Percentiles rank a stretch among this genome's conserved stretches.
Evolutionary conservation across 805 yeast species (phyloP).

Genomic region (Spathaspora gorwiae): DNA sequence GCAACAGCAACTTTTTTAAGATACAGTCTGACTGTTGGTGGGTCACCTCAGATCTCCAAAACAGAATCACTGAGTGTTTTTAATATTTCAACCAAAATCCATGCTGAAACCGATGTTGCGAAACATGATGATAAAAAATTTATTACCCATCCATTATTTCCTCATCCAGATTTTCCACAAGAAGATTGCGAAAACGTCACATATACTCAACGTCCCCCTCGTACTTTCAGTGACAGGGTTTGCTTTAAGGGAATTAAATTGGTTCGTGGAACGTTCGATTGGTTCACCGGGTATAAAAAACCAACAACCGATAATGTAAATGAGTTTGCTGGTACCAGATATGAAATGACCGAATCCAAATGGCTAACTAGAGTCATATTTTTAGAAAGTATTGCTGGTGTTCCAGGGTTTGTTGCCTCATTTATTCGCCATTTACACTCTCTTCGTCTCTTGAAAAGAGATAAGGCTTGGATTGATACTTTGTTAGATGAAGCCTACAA

Average conservation of each 20-base stretch:
- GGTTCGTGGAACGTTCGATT: constrained; percentile 52
- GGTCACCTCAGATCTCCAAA: not conserved
- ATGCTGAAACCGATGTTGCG: constrained; percentile 14
- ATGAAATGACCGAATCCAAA: constrained; percentile 54
- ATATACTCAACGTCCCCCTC: constrained; percentile 50
- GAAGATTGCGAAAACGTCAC: constrained; percentile 35
- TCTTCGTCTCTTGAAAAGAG: constrained; percentile 56
- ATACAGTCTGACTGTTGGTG: not conserved
- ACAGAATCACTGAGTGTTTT: constrained; percentile 8
- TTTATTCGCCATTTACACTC: constrained; percentile 67
- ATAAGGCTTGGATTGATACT: constrained; percentile 73
- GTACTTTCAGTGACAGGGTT: constrained; percentile 43
- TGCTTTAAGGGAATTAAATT: constrained; percentile 45
- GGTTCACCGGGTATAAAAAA: constrained; percentile 61
- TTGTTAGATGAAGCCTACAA: constrained; percentile 72
- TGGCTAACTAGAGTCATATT: constrained; percentile 64
- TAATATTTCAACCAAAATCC: constrained; percentile 23
- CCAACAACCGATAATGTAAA: constrained; percentile 35
- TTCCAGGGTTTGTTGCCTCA: constrained; percentile 77
- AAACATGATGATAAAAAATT: constrained; percentile 29
- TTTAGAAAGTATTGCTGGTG: constrained; percentile 70
- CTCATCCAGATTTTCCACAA: constrained; percentile 28
- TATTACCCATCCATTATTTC: constrained; percentile 37
- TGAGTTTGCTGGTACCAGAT: constrained; percentile 35
- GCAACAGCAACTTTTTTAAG: constrained; percentile 1